Base-by-base conservation (phyloP, 352 stramenopile genomes). In the Pythium biforme region DNA sequence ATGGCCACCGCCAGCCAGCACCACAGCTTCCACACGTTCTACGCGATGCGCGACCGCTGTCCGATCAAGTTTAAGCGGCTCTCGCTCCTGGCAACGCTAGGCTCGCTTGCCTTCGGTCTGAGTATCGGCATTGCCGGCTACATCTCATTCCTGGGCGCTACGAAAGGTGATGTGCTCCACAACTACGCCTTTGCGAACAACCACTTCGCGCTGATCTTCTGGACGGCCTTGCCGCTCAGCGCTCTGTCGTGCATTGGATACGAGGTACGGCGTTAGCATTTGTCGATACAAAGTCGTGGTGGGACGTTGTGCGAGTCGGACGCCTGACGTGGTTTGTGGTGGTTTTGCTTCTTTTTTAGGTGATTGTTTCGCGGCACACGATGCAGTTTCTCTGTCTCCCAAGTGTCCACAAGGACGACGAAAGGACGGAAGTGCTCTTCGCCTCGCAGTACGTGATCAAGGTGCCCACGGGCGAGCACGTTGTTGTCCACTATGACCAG, bases 11-110 rank as follows among this genome's bases (percentile, higher is more conserved):
- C 64, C 17, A 81, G 70, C 29, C 75, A 84, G 43, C 79, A 83
- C 51, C 77, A 86, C 54, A 74, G 68, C n/a, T 85, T 85, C 59
- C 74, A 86, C 37, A 72, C 76, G 0, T 86, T 86, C 55, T 72
- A 84, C 37, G 66, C 74, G 0, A 83, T 86, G 49, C 51, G 25
- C 11, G 65, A 74, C 31, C 72, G 74, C 17, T 84, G 74, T 19
- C 70, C 76, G 5, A 62, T 43, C 0, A 48, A 40, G 15, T 89
- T 87, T 47, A 71, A 63, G 9, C 52, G 59, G 0, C 3, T 86
- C 22, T 79, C 74, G 17, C 57, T 70, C 20, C 23, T 72, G 11
- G 72, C 70, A 12, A 73, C 64, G 20, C 37, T 81, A 4, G 46
- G 70, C 3, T 78, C 72, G 19, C 59, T 81, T 34, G 61, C 67